Evolutionary conservation across 768 basidiomycete species (phyloP), one percentile per base, ranked within the genome.

Genomic region (Amanita inopinata): DNA sequence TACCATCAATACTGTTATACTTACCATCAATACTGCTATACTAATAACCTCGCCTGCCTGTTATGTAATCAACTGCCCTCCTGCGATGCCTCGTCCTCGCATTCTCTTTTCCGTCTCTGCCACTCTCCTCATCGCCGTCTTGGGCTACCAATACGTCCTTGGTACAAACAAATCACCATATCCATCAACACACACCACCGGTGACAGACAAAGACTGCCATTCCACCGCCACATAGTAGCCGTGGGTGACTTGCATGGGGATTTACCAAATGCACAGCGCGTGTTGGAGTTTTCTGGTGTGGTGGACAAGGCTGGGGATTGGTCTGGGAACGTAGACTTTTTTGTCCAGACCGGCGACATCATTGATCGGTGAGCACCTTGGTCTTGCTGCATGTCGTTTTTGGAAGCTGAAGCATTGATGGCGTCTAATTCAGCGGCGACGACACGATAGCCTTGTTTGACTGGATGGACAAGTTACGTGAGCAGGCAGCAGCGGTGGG

Each of bases 271-370:
- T 56, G 83, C 91, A 8, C 74, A 73, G 49, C 72, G 67, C 31
- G 90, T 97, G 15, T 66, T 98, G 22, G 67, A 80, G 25, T 90
- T 91, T 69, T 76, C 88, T 1, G 70, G 71, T 1, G 81, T 97
- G 3, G 76, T 83, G 2, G 79, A 91, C 51, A 70, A 74, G 8
- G 54, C 71, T 4, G 80, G 80, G 1, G 67, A 80, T 43, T 98
- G 94, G 94, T 75, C 78, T 2, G 90, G 86, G 3, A 66, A 83
- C 20, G 74, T 83, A 1, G 85, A 91, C 55, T 78, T 83, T 34
- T 80, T 97, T 45, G 91, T 96, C 12, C 94, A 98, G 66, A 96
- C 92, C 0, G 93, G 92, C 2, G 92, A 97, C 61, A 92, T 96
- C 23, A 86, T 97, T 42, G 92, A 96, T 62, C 67, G 92, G 90